Evolutionary conservation across 1,284 basidiomycete species (phyloP).

Genomic region (Cryptococcus hybrid): DNA sequence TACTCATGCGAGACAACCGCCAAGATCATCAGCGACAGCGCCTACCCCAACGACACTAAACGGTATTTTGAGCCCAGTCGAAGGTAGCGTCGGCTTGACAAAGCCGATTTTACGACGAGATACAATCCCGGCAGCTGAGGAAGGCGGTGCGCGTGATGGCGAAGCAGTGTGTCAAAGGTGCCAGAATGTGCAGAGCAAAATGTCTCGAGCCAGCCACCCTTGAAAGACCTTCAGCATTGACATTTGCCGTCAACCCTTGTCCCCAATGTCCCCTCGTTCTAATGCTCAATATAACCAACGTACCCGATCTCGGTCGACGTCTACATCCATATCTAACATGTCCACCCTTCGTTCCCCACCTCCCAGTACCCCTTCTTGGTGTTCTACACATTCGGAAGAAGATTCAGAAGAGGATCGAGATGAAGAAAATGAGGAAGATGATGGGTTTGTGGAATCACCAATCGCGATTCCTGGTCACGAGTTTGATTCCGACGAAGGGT

Average conservation of each 20-base stretch:
- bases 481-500: conserved; percentile 17
- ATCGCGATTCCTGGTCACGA: conserved; percentile 16
- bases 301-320: neutral
- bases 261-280: neutral
- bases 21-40: neutral
- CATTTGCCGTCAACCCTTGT: neutral
- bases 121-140: conserved; percentile 11
- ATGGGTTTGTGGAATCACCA: conserved; percentile 13
- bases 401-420: conserved; percentile 3
- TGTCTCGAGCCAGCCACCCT: neutral
- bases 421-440: conserved; percentile 12
- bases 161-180: conserved; percentile 1
- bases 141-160: conserved; percentile 9
- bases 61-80: neutral
- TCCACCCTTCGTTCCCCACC: too few species aligned
- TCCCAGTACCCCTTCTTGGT: too few species aligned
- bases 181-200: neutral
- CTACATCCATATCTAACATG: neutral
- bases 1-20: neutral
- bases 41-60: conserved; percentile 1
- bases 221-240: conserved; percentile 3
- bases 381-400: neutral
- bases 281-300: neutral
- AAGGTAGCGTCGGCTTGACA: neutral
- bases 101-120: conserved; percentile 13